Base-by-base conservation (phyloP, 495 filamentous ascomycete genomes). In the Jackrogersella multiformis region DNA sequence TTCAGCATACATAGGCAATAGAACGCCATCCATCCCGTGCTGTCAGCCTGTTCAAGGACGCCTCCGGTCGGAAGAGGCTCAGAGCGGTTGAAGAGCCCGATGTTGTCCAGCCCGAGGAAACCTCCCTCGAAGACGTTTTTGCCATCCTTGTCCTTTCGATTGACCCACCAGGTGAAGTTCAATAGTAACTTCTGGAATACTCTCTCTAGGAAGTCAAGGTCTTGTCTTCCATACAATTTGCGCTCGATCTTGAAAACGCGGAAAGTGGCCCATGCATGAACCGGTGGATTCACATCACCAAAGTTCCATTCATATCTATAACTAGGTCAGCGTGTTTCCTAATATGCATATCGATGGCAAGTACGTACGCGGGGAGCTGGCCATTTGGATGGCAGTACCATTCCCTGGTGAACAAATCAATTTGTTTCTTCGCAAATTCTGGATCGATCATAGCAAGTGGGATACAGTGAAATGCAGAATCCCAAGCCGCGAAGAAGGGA, bases 331-430 rank as follows among this genome's bases (percentile, higher is more conserved):
- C 86, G 4, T 68, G 20, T 28, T 30, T 16, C 57, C 32, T 51
- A 62, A 49, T 60, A 41, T 41, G 35, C 10, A 34, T 32, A 0
- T 12, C 12, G 48, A 51, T 18, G 5, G 7, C 0, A 5, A 20
- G 28, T 16, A n/a, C 74, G 36, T 73, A 80, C 73, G 79, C 80
- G 23, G 92, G 90, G 46, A 97, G 81, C 77, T 98, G 94, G 42
- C 94, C 94, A 71, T 98, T 98, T 15, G 94, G 94, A 81, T 98
- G 94, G 90, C 97, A 97, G 82, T 98, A 98, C 94, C 94, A 97
- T 80, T 97, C 94, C 61, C 94, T 85, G 8, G 94, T 98, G 68
- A 98, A 90, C 13, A 98, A 80, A 75, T 98, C 94, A 18, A 98
- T 85, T 76, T 98, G 94, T 80, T 96, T 96, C 85, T 98, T 98